Conservation (phyloP, 2,329 filamentous ascomycete species). For the Paraphaeosphaeria sporulosa region DNA sequence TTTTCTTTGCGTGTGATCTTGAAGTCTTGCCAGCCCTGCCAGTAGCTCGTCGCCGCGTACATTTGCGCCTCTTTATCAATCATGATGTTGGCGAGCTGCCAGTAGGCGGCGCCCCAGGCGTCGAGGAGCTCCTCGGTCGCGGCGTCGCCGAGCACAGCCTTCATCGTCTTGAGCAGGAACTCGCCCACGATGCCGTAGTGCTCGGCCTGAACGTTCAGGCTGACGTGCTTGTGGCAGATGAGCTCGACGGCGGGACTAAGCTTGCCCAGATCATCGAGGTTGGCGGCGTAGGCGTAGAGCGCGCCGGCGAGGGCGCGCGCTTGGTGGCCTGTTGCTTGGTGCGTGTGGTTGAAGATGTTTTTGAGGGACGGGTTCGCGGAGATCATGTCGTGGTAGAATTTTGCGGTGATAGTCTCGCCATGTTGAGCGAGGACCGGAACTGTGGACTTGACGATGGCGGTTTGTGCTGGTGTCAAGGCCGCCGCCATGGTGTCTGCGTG, state of each 20-base stretch:
- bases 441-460: slow-evolving; percentile 72
- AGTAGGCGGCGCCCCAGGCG: slow-evolving; percentile 77
- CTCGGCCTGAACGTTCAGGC: slow-evolving; percentile 71
- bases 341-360: slow-evolving; percentile 74
- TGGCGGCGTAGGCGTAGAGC: slow-evolving; percentile 74
- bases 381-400: slow-evolving; percentile 76
- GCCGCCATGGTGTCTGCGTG: slow-evolving; percentile 31
- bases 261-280: slow-evolving; percentile 72
- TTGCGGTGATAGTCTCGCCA: slow-evolving; percentile 72
- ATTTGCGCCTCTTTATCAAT: slow-evolving; percentile 70
- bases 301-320: slow-evolving; percentile 72
- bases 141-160: slow-evolving; percentile 69
- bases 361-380: slow-evolving; percentile 70
- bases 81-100: slow-evolving; percentile 75
- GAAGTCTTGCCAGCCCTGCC: slow-evolving; percentile 74
- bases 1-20: slow-evolving; percentile 68
- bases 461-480: slow-evolving; percentile 67
- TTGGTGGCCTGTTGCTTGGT: slow-evolving; percentile 73
- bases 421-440: slow-evolving; percentile 73
- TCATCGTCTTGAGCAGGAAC: slow-evolving; percentile 73
- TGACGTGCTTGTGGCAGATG: slow-evolving; percentile 80
- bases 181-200: slow-evolving; percentile 76
- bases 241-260: slow-evolving; percentile 67
- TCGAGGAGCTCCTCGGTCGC: slow-evolving; percentile 70
- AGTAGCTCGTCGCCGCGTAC: slow-evolving; percentile 67